Evolutionary conservation across 1,284 basidiomycete genomes (phyloP), one percentile per base, ranked within the genome.

Genomic region (Crepidotus sp.): DNA sequence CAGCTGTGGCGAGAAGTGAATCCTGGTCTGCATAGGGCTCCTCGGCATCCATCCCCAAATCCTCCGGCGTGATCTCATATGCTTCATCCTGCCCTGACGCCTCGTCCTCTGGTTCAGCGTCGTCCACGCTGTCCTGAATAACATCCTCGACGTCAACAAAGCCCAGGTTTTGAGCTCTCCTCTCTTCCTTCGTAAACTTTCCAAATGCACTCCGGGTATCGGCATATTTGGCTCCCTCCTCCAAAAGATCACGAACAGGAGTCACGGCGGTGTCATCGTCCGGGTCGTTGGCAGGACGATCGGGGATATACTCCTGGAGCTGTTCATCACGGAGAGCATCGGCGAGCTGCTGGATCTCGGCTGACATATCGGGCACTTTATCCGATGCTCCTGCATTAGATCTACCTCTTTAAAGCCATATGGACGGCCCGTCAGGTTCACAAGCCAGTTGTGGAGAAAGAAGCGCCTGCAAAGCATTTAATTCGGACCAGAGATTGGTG

Each of bases 381-480:
- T 49, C 14, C 42, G 43, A 13, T 55, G 52, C 36, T 55, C 52
- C 36, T 55, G 54, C 2, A 55, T 27, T 0, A 55, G 39, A 42
- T 56, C 54, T 0, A 54, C 39, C 27, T 47, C 48, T 24, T 52
- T 52, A 33, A 48, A 52, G 2, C 50, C 36, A 17, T 50, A 36
- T 6, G 26, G n/a, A 1, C 24, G 26, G 0, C 54, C 53, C 3
- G 33, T 49, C 4, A 48, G 30, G 21, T 56, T 53, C 4, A 53
- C 51, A 1, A 55, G 47, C 54, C 54, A 55, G 27, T 52, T 55
- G 18, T 46, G 40, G 6, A 53, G 42, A 17, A 54, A 36, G 29
- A 29, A 35, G 6, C 43, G 27, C n/a, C 51, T 47, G 27, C n/a
- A 1, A 6, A 9, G 13, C 4, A 3, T 53, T 27, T 27, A n/a